Percentiles rank a stretch among this genome's conserved stretches.
Evolutionary conservation across 441 rosid species (phyloP).

Genomic region (Adansonia grandidieri): DNA sequence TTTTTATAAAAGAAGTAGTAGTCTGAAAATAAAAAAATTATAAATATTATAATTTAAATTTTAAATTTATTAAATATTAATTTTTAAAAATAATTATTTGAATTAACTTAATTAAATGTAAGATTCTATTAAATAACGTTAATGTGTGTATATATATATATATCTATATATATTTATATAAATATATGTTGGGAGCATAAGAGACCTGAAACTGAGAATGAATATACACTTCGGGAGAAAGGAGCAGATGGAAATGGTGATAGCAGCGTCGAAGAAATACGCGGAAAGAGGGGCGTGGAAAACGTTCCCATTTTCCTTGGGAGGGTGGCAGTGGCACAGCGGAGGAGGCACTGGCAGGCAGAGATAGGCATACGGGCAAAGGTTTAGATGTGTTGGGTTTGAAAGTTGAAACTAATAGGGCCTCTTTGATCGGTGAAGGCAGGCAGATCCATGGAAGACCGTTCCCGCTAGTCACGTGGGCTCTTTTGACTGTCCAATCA

Average conservation of each 20-base stretch:
- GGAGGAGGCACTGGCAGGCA: constrained; percentile 28
- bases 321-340: constrained; percentile 55
- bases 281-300: background rate
- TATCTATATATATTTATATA: too few relatives aligned
- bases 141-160: too few relatives aligned
- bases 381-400: constrained; percentile 36
- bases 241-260: too few relatives aligned
- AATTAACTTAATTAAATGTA: too few relatives aligned
- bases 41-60: too few relatives aligned
- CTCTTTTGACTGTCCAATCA: constrained; percentile 77
- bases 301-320: constrained; percentile 66
- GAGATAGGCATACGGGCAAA: constrained; percentile 65
- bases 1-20: too few relatives aligned
- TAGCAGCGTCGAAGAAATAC: too few relatives aligned
- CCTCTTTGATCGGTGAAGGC: constrained; percentile 84
- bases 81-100: too few relatives aligned
- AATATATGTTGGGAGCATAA: background rate
- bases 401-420: background rate
- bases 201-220: background rate
- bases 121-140: background rate
- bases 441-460: constrained; percentile 85
- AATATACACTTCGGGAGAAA: background rate
- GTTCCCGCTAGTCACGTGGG: constrained; percentile 90
- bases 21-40: too few relatives aligned
- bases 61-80: too few relatives aligned